Evolutionary conservation across 192 early-diverging fungal species (phyloP).

Genomic region (Piromyces sp.): DNA sequence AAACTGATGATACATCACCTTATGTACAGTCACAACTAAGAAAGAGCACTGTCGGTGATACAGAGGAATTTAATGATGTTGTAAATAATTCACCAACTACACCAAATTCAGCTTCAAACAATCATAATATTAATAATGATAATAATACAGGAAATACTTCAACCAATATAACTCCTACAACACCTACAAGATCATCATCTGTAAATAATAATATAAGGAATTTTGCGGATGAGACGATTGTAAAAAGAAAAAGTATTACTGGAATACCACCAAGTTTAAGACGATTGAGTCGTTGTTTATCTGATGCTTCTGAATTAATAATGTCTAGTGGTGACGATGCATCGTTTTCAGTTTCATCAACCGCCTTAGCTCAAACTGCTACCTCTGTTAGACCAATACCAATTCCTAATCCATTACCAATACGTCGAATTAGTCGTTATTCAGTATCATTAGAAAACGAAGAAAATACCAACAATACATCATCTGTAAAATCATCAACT

Average conservation of each 20-base stretch:
- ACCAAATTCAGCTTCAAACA: too few relatives aligned
- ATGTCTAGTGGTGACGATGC: background rate
- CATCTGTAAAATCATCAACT: background rate
- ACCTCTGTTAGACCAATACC: background rate
- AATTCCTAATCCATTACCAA: background rate
- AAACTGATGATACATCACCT: background rate
- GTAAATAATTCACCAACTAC: background rate
- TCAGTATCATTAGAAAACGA: background rate
- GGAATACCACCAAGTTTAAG: background rate
- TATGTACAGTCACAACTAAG: background rate
- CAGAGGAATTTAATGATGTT: background rate
- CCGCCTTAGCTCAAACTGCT: background rate
- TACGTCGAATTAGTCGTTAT: background rate
- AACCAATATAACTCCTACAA: background rate
- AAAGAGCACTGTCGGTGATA: background rate
- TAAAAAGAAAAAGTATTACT: background rate
- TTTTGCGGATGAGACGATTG: background rate
- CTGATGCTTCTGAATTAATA: background rate
- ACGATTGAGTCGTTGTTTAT: background rate
- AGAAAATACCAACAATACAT: background rate
- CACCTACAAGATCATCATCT: background rate
- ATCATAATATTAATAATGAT: too few relatives aligned
- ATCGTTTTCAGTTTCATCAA: background rate
- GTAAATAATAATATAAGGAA: background rate
- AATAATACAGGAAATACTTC: too few relatives aligned